Percentiles rank a stretch among this genome's conserved stretches.
These are phyloP conservation scores for Orobanche coerulescens DNA, from an alignment of 257 asterid genomes.

Conservation along the genomic window DNA sequence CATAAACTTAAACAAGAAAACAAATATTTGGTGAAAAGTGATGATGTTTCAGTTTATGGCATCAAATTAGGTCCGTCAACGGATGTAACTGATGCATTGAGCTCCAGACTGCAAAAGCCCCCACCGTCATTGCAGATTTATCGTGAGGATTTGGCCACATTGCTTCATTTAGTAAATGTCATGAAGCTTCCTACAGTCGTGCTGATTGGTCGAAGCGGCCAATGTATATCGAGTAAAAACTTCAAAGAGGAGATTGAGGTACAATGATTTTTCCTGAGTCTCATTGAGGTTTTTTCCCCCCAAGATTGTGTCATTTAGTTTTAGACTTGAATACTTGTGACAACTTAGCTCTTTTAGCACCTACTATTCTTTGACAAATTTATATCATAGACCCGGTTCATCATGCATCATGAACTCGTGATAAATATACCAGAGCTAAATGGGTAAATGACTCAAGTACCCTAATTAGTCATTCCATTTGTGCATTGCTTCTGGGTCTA, in stretches of 20 bases:
- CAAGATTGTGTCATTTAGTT: not conserved
- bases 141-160: constrained; percentile 56
- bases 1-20: constrained; percentile 53
- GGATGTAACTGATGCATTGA: constrained; percentile 31
- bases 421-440: too few relatives aligned
- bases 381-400: too few relatives aligned
- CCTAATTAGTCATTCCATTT: too few relatives aligned
- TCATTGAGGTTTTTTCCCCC: not conserved
- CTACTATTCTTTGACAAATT: not conserved
- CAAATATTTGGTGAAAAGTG: constrained; percentile 25
- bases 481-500: too few relatives aligned
- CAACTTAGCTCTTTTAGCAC: not conserved
- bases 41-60: constrained; percentile 46
- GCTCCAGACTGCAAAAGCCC: constrained; percentile 39
- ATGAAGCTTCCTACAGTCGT: constrained; percentile 53
- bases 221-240: constrained; percentile 22
- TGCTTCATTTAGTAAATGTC: constrained; percentile 55
- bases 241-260: constrained; percentile 56
- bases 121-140: constrained; percentile 43
- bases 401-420: too few relatives aligned
- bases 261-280: constrained; percentile 18
- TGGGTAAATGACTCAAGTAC: too few relatives aligned
- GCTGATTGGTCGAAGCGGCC: constrained; percentile 47
- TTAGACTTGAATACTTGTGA: not conserved
- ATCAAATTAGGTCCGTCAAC: constrained; percentile 48